Percentiles rank a stretch among this genome's conserved stretches.
These are phyloP conservation scores for Aspergillus costaricaensis DNA, from an alignment of 2,329 filamentous ascomycete species.

Conservation along the genomic window DNA sequence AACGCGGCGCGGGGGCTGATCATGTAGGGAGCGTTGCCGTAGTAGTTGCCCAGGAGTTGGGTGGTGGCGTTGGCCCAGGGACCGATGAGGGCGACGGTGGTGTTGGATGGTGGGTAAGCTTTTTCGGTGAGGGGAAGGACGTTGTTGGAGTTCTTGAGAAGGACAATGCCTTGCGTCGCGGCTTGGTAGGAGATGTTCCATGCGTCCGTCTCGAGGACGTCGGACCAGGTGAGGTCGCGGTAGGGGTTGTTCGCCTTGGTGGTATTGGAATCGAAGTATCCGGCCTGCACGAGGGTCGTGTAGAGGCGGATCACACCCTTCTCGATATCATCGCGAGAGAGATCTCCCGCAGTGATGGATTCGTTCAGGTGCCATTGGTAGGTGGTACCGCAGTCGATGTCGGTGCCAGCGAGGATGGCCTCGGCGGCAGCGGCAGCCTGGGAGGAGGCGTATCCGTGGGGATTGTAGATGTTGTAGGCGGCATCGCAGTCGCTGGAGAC, in stretches of 20 bases:
- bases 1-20: constrained; percentile 57
- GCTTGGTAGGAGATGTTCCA: constrained; percentile 60
- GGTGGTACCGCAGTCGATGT: constrained; percentile 56
- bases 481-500: constrained; percentile 68
- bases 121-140: constrained; percentile 45
- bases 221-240: constrained; percentile 54
- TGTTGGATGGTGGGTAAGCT: constrained; percentile 31
- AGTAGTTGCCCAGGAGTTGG: constrained; percentile 63
- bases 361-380: constrained; percentile 50
- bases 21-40: constrained; percentile 58
- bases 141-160: constrained; percentile 56
- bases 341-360: constrained; percentile 46
- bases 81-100: constrained; percentile 57
- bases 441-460: constrained; percentile 52
- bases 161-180: constrained; percentile 48
- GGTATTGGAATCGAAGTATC: constrained; percentile 54
- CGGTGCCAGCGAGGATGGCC: constrained; percentile 54
- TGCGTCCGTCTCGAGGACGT: constrained; percentile 58
- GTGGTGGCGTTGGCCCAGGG: constrained; percentile 60
- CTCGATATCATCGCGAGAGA: constrained; percentile 52
- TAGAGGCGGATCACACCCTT: constrained; percentile 52
- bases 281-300: constrained; percentile 51
- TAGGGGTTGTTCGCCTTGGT: constrained; percentile 40
- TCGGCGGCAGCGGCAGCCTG: constrained; percentile 51
- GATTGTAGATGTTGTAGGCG: constrained; percentile 60